Percentiles rank a stretch among this genome's conserved stretches.
Conservation (phyloP, 2,329 filamentous ascomycete species). For the Reticulascus tulasneorum region DNA sequence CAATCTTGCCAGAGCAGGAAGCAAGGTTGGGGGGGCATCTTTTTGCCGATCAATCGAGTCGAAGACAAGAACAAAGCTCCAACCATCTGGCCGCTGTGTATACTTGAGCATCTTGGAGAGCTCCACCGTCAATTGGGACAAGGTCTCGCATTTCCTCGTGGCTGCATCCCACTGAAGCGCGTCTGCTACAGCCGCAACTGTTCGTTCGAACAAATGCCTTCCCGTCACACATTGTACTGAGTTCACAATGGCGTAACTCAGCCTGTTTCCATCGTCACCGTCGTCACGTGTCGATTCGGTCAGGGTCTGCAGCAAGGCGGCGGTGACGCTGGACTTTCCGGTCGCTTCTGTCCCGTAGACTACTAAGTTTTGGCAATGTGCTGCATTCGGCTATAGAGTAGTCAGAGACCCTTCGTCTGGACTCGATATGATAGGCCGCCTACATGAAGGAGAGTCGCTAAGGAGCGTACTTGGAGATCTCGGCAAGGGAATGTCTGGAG, state of each 20-base stretch:
- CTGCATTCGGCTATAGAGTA: slow-evolving; percentile 53
- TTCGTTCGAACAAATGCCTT: slow-evolving; percentile 72
- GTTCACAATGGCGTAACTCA: slow-evolving; percentile 60
- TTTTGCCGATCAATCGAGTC: slow-evolving; percentile 83
- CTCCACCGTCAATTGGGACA: slow-evolving; percentile 72
- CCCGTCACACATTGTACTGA: slow-evolving; percentile 74
- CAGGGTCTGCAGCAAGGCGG: slow-evolving; percentile 53
- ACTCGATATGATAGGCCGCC: slow-evolving; percentile 14
- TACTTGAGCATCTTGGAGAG: slow-evolving; percentile 60
- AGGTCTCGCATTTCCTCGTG: slow-evolving; percentile 69
- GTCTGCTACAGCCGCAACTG: slow-evolving; percentile 54
- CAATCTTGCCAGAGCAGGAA: slow-evolving; percentile 76
- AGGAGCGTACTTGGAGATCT: slow-evolving; percentile 54
- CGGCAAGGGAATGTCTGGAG: slow-evolving; percentile 51
- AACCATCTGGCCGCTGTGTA: slow-evolving; percentile 26
- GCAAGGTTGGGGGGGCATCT: slow-evolving; percentile 72
- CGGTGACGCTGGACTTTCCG: slow-evolving; percentile 73
- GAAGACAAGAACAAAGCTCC: slow-evolving; percentile 76
- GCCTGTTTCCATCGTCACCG: slow-evolving; percentile 35
- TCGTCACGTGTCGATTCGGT: slow-evolving; percentile 24
- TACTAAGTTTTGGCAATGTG: slow-evolving; percentile 70
- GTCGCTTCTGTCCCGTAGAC: slow-evolving; percentile 83
- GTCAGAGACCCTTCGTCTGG: slow-evolving; percentile 13
- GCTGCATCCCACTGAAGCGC: slow-evolving; percentile 45
- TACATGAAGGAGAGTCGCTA: slow-evolving; percentile 53